Conservation (phyloP, 805 yeast species). For the Metschnikowia rubicola region DNA sequence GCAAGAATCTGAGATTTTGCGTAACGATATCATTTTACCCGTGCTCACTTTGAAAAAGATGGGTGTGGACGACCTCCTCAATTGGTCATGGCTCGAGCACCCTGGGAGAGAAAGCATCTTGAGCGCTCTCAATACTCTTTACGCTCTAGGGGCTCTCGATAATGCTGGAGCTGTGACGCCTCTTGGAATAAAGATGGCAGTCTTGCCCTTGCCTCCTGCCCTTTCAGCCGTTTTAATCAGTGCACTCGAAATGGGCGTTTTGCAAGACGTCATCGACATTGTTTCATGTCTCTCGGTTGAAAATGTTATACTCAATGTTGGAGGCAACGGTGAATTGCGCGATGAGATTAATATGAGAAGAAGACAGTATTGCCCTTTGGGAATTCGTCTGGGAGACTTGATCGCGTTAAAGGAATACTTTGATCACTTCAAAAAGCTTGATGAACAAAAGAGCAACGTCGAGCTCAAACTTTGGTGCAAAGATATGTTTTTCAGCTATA, state of each 20-base stretch:
- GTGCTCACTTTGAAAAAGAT: constrained; percentile 77
- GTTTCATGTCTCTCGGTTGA: constrained; percentile 93
- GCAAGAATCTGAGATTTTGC: constrained; percentile 89
- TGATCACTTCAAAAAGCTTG: constrained; percentile 44
- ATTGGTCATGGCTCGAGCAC: constrained; percentile 90
- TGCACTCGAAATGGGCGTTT: constrained; percentile 58
- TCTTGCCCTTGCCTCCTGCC: constrained; percentile 90
- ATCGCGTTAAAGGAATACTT: constrained; percentile 76
- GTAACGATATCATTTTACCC: constrained; percentile 84
- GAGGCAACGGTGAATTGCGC: constrained; percentile 61
- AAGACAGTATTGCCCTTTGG: constrained; percentile 63
- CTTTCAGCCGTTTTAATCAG: constrained; percentile 78
- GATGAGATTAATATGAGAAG: constrained; percentile 82
- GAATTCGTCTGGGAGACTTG: constrained; percentile 78
- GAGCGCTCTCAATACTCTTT: constrained; percentile 74
- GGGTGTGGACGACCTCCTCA: constrained; percentile 76
- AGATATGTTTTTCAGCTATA: constrained; percentile 67
- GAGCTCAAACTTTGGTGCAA: constrained; percentile 83
- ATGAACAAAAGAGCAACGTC: constrained; percentile 27
- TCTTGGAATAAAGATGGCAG: constrained; percentile 82
- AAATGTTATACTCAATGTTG: constrained; percentile 75
- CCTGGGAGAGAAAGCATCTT: constrained; percentile 79
- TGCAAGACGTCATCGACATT: constrained; percentile 75
- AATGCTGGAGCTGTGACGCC: constrained; percentile 72
- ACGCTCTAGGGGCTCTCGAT: constrained; percentile 74